These are phyloP conservation scores for Penicillium egyptiacum DNA, from an alignment of 495 filamentous ascomycete genomes.

Conservation along the genomic window DNA sequence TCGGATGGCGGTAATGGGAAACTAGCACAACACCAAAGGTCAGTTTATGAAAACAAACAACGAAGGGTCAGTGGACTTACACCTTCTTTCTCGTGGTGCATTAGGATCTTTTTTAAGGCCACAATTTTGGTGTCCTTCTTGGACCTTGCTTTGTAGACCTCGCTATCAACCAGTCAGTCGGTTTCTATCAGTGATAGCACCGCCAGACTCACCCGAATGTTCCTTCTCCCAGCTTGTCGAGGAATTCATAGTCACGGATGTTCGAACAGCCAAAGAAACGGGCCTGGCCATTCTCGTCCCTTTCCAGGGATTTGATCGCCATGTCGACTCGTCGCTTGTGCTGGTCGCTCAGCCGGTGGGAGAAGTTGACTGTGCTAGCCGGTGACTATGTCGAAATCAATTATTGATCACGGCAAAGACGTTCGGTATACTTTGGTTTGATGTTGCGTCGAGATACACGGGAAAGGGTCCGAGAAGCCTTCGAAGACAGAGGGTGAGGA, in stretches of 20 bases:
- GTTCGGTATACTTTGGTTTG: background rate
- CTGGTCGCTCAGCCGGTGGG: background rate
- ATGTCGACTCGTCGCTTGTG: constrained; percentile 22
- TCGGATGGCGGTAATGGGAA: constrained; percentile 94
- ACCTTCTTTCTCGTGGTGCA: constrained; percentile 97
- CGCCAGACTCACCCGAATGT: constrained; percentile 78
- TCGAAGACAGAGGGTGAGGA: background rate
- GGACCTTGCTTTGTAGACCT: constrained; percentile 87
- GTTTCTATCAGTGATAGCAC: background rate
- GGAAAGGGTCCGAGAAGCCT: background rate
- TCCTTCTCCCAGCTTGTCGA: constrained; percentile 92
- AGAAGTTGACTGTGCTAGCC: background rate
- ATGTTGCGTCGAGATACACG: background rate
- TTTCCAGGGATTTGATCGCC: constrained; percentile 38
- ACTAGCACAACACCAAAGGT: constrained; percentile 44
- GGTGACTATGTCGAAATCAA: background rate
- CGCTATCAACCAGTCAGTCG: constrained; percentile 49
- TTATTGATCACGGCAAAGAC: no score
- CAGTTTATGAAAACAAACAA: constrained; percentile 4
- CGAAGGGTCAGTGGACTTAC: constrained; percentile 42
- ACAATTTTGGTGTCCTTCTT: constrained; percentile 69
- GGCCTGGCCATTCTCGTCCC: constrained; percentile 36
- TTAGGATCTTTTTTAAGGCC: constrained; percentile 92
- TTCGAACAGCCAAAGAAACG: constrained; percentile 81
- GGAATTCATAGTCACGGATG: constrained; percentile 83